These are phyloP conservation scores for Blastobotrys petasosporus DNA, from an alignment of 1,139 yeast species.

Conservation along the genomic window DNA sequence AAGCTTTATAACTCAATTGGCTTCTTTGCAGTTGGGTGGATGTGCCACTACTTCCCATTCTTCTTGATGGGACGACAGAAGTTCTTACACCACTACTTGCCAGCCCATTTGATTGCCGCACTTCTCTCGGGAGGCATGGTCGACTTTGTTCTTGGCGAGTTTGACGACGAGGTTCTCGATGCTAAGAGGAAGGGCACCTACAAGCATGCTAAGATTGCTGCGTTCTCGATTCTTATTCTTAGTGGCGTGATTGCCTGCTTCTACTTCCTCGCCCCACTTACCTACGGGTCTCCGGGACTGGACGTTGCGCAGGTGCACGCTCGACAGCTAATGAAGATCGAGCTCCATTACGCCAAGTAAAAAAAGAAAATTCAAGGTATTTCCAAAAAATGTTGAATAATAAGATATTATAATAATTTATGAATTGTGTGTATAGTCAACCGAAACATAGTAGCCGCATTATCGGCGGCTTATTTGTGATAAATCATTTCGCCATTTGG, in stretches of 20 bases:
- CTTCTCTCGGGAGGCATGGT: slow-evolving; percentile 74
- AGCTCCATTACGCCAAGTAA: slow-evolving; percentile 77
- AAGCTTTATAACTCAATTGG: slow-evolving; percentile 77
- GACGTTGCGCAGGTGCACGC: slow-evolving; percentile 56
- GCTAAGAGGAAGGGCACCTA: slow-evolving; percentile 17
- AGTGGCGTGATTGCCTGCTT: slow-evolving; percentile 56
- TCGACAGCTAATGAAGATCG: slow-evolving; percentile 79
- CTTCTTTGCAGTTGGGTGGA: slow-evolving; percentile 87
- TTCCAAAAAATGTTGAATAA: background rate
- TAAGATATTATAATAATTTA: background rate
- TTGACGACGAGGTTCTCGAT: slow-evolving; percentile 27
- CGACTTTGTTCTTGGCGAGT: slow-evolving; percentile 69
- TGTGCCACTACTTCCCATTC: slow-evolving; percentile 67
- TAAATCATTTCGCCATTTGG: slow-evolving; percentile 23
- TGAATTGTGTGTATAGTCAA: background rate
- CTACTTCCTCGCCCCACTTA: slow-evolving; percentile 71
- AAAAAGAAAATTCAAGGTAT: background rate
- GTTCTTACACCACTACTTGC: slow-evolving; percentile 94
- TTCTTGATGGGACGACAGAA: slow-evolving; percentile 92
- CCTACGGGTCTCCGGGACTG: slow-evolving; percentile 72
- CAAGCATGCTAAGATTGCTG: slow-evolving; percentile 22
- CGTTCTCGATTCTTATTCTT: slow-evolving; percentile 41
- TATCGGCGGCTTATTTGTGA: slow-evolving; percentile 10
- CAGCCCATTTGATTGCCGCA: slow-evolving; percentile 91
- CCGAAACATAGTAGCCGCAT: background rate